Evolutionary conservation across 352 stramenopile species (phyloP), one percentile per base, ranked within the genome.

Genomic region (Aphanomyces euteiches): DNA sequence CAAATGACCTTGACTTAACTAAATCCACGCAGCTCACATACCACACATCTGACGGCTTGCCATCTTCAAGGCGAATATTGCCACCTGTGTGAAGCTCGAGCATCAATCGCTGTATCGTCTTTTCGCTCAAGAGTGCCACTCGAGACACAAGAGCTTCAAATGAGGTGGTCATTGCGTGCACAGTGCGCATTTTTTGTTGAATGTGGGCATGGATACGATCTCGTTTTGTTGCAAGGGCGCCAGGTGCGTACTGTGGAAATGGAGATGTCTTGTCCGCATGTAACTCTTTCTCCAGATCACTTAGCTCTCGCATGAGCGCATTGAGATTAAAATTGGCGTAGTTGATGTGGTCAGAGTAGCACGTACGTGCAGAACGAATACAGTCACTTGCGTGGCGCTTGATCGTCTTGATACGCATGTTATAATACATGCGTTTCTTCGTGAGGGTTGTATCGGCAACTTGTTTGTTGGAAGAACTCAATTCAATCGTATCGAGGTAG

Each of bases 351-450:
- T 73, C 60, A 13, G 43, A 12, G 21, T 70, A 74, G 56, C 41
- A 54, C 10, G 78, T 36, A 74, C 8, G 77, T 71, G 43, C 84
- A 78, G 56, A 80, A 71, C 66, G 90, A 78, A 67, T 79, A 66
- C 61, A 78, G 69, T 70, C 90, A 72, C 17, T 72, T 40, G 89
- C 80, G 45, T 97, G 87, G 8, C 88, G 73, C 58, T 96, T 94
- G 63, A 97, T 92, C 7, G 82, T 84, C 39, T 96, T 95, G 66
- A 96, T 97, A 8, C 89, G 83, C 90, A 97, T 97, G 78, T 97
- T 97, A 77, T 97, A 97, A 79, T 97, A 97, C 87, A 97, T 97
- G 68, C 90, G 93, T 79, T 97, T 97, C 77, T 97, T 97, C 67
- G 96, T 84, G 84, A 96, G 96, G 0, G 92, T 97, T 8, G 87